Evolutionary conservation across 2,329 filamentous ascomycete species (phyloP).

Genomic region (Xylariaceae sp.): DNA sequence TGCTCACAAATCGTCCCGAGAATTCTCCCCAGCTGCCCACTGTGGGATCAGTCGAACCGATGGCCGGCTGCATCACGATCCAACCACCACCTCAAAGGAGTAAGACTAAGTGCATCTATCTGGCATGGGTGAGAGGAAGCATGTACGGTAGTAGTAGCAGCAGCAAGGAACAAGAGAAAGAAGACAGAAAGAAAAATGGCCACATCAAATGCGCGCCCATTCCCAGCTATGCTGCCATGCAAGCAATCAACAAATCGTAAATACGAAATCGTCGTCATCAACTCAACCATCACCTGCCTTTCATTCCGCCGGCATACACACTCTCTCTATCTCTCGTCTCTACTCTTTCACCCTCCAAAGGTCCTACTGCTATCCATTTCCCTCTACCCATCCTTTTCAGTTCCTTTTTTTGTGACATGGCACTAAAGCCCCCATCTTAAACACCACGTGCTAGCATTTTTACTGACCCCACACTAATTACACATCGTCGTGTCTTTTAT

Average conservation of each 20-base stretch:
- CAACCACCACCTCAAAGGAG: conserved; percentile 2
- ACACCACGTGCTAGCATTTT: conserved; percentile 12
- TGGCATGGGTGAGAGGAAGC: conserved; percentile 10
- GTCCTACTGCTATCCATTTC: neutral
- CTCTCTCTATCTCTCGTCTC: neutral
- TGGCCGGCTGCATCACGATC: conserved; percentile 18
- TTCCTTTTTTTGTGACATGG: conserved; percentile 11
- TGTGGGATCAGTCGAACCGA: conserved; percentile 8
- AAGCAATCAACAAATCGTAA: conserved; percentile 1
- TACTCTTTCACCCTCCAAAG: neutral
- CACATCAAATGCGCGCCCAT: neutral
- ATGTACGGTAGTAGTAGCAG: conserved; percentile 15
- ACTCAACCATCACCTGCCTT: conserved; percentile 9
- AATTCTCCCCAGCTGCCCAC: conserved; percentile 7
- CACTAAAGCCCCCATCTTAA: conserved; percentile 1
- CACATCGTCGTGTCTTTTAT: neutral
- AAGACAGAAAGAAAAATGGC: neutral
- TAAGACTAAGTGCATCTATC: conserved; percentile 18
- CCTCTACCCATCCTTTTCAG: neutral
- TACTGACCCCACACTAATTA: neutral
- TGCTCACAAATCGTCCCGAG: conserved; percentile 7
- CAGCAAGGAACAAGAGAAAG: conserved; percentile 7
- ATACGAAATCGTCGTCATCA: conserved; percentile 12
- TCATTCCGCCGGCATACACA: conserved; percentile 1
- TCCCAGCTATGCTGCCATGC: neutral